These are phyloP conservation scores for Jimgerdemannia flammicorona DNA, from an alignment of 192 early-diverging fungal species.

Conservation along the genomic window DNA sequence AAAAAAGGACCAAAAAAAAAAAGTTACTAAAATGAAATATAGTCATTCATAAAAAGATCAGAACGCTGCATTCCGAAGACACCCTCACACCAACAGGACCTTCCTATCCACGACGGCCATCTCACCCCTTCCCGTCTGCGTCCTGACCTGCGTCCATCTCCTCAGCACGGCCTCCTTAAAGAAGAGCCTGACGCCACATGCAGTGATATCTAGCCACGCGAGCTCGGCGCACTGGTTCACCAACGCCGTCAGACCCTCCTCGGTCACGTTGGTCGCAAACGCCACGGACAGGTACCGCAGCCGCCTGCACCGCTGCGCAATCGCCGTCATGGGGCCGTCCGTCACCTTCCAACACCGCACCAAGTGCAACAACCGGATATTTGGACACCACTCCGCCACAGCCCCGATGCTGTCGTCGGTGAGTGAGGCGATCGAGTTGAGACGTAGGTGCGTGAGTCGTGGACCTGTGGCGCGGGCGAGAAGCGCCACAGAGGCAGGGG, in stretches of 20 bases:
- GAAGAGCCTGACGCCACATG: background rate
- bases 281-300: background rate
- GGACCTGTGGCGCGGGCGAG: background rate
- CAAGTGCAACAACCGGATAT: background rate
- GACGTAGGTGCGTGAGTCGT: background rate
- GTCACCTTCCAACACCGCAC: slow-evolving; percentile 2
- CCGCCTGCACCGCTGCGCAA: background rate
- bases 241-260: background rate
- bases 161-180: background rate
- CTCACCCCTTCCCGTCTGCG: background rate
- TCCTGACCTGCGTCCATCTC: background rate
- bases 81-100: background rate
- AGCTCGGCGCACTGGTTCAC: background rate
- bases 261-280: background rate
- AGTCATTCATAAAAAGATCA: too few relatives aligned
- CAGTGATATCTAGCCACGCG: background rate
- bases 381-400: background rate
- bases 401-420: background rate
- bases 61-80: too few relatives aligned
- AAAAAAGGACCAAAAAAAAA: too few relatives aligned
- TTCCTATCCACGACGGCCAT: background rate
- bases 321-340: background rate
- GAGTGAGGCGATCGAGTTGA: background rate
- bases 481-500: background rate
- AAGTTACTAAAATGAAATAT: too few relatives aligned